phyloP scores from a whole-genome alignment of 306 rosid genomes.

The Castanea sativa region DNA sequence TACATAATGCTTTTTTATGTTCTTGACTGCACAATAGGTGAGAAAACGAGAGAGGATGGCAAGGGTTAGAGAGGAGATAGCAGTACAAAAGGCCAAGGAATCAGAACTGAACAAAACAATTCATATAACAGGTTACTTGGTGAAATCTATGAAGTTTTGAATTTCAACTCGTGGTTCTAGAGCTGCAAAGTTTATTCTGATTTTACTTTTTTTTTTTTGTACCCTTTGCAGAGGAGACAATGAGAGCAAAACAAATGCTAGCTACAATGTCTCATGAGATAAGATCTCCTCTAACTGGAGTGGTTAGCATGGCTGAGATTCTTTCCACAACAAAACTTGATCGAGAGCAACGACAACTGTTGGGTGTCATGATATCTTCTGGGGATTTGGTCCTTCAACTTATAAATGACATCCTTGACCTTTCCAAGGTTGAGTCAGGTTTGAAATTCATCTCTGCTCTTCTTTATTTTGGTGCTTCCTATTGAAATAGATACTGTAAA shows the following conservation, averaged over 20 bases:
- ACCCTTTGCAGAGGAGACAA: constrained; percentile 72
- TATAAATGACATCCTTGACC: constrained; percentile 93
- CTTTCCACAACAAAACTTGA: constrained; percentile 83
- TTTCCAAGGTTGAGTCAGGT: constrained; percentile 98
- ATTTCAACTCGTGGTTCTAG: constrained; percentile 13
- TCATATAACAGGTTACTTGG: constrained; percentile 75
- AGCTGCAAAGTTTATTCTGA: constrained; percentile 13
- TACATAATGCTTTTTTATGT: not conserved
- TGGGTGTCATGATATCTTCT: constrained; percentile 87
- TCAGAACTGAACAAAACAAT: constrained; percentile 88
- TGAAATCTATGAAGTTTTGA: constrained; percentile 5
- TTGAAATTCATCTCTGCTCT: constrained; percentile 20
- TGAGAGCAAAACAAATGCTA: constrained; percentile 95
- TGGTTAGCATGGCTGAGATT: constrained; percentile 93
- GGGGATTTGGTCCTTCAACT: constrained; percentile 97
- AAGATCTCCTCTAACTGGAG: constrained; percentile 88
- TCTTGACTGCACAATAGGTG: constrained; percentile 45
- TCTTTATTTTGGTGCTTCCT: not conserved
- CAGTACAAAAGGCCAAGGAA: constrained; percentile 93
- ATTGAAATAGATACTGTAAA: not conserved
- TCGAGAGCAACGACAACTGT: constrained; percentile 66
- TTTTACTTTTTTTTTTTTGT: not conserved
- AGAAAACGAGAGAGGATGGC: constrained; percentile 94
- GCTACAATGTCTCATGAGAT: constrained; percentile 99
- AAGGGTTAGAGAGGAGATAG: constrained; percentile 80